Percentiles rank a stretch among this genome's conserved stretches.
phyloP scores from a whole-genome alignment of 139 green algal species.

The Haematococcus lacustris region DNA sequence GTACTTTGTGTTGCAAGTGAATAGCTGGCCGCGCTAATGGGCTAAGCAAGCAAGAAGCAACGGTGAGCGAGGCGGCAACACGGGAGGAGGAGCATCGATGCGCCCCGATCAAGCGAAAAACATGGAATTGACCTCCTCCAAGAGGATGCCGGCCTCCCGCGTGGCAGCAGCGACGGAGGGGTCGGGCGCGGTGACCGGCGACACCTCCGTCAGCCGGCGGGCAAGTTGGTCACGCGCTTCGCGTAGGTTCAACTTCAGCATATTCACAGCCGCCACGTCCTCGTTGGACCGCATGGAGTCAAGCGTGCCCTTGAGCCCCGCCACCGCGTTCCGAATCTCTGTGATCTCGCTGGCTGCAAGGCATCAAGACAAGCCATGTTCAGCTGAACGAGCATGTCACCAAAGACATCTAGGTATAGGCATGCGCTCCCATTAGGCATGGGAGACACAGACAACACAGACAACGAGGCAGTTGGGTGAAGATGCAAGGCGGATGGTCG shows the following conservation, averaged over 20 bases:
- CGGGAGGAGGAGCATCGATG: no score
- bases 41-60: no score
- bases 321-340: conserved; percentile 52
- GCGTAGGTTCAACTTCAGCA: conserved; percentile 53
- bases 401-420: no score
- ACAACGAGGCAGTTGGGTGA: no score
- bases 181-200: conserved; percentile 20
- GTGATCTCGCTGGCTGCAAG: conserved; percentile 51
- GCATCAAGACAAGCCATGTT: no score
- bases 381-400: no score
- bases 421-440: no score
- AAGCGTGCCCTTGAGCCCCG: conserved; percentile 35
- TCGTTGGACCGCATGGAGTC: conserved; percentile 44
- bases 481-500: no score
- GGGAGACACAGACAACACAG: no score
- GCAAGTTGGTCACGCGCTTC: conserved; percentile 50
- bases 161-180: conserved; percentile 29
- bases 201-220: conserved; percentile 44
- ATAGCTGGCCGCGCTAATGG: no score
- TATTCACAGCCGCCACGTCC: conserved; percentile 28
- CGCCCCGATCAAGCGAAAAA: conserved; percentile 26
- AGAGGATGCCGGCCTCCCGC: conserved; percentile 42
- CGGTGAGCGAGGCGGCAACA: no score
- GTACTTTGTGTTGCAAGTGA: no score
- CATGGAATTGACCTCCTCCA: conserved; percentile 36